Conservation (phyloP, 2,329 filamentous ascomycete species). For the Dothistroma pini region DNA sequence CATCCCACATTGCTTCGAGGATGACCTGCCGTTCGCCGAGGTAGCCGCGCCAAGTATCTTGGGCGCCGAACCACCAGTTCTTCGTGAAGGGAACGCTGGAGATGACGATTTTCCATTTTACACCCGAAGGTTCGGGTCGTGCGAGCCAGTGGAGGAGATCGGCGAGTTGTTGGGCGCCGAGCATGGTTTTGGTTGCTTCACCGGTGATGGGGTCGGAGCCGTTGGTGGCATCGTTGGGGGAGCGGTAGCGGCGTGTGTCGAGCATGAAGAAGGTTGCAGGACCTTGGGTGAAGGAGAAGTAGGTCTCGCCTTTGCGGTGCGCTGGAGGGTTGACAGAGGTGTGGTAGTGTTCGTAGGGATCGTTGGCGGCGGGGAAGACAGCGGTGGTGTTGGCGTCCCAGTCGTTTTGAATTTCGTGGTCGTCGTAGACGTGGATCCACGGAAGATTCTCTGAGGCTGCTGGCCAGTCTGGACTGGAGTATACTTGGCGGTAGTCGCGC, state of each 20-base stretch:
- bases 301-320: constrained; percentile 61
- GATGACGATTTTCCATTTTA: constrained; percentile 91
- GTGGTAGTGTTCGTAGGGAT: constrained; percentile 86
- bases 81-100: constrained; percentile 94
- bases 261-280: constrained; percentile 93
- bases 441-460: constrained; percentile 73
- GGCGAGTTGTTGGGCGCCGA: constrained; percentile 72
- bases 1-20: constrained; percentile 89
- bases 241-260: constrained; percentile 85
- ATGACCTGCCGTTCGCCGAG: constrained; percentile 72
- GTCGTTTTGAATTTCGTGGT: constrained; percentile 95
- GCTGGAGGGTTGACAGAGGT: constrained; percentile 75
- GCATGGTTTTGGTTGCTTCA: constrained; percentile 68
- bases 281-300: constrained; percentile 85
- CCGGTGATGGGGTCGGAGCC: constrained; percentile 52
- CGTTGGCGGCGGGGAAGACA: constrained; percentile 72
- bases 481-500: constrained; percentile 91
- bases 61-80: constrained; percentile 86
- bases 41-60: constrained; percentile 95
- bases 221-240: constrained; percentile 57
- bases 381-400: constrained; percentile 81
- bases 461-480: constrained; percentile 89
- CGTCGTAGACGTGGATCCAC: constrained; percentile 96
- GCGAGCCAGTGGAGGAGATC: constrained; percentile 76
- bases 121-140: constrained; percentile 67